Evolutionary conservation across 371 early-diverging fungal genomes (phyloP), one percentile per base, ranked within the genome.

Genomic region (Mucor plumbeus): DNA sequence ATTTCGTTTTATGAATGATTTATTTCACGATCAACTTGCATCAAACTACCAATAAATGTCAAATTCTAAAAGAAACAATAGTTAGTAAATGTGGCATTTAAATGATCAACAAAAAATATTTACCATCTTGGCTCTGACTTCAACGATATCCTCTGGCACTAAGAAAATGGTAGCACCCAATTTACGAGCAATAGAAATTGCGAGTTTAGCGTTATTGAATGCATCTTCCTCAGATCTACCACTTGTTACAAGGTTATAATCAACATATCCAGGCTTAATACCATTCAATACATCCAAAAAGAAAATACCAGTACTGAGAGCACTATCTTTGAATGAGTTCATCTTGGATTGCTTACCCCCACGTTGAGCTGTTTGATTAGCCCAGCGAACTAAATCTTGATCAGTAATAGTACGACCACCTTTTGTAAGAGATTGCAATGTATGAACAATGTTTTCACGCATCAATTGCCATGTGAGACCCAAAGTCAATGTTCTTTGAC

Each of bases 381-480:
- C 98, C 98, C 98, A 98, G 39, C 83, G 80, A 44, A 97, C 86
- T 86, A 98, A 93, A 77, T 97, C 97, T 59, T 79, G 74, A 63
- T 98, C 98, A 9, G 95, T 94, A 34, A 97, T 85, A 53, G 93
- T 88, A 43, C 88, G 81, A 41, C 96, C 96, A 50, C 83, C 81
- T 62, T 91, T 88, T 35, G 92, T 90, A 39, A 97, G 82, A 33
- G 91, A 89, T 75, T 92, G 91, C 65, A 98, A 80, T 7, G 97
- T 97, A 72, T 93, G 95, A 38, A 97, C 85, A 61, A 98, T 91
- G 77, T 98, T 94, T 68, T 94, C 95, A 40, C 98, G 91, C 98
- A 98, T 98, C 79, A 98, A 82, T 84, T 98, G 98, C 98, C 98
- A 98, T 39, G 94, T 94, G 21, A 96, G 79, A 11, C 86, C 90